phyloP scores from a whole-genome alignment of 2,329 filamentous ascomycete genomes.

The Paecilomyces variotii region DNA sequence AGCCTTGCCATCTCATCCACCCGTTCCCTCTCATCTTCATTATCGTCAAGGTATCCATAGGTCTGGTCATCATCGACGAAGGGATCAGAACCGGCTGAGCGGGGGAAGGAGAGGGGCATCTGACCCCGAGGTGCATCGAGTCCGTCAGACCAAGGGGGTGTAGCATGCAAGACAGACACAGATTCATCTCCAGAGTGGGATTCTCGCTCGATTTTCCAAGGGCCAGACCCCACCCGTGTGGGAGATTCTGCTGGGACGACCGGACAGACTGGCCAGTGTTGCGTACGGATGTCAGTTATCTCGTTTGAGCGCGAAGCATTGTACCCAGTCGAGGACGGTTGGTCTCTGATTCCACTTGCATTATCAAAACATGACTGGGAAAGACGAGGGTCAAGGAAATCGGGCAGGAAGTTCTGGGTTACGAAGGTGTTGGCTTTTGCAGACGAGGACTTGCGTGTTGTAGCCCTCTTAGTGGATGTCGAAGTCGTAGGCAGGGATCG shows the following conservation, averaged over 20 bases:
- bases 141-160: conserved; percentile 6
- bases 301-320: conserved; percentile 1
- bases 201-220: conserved; percentile 12
- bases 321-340: conserved; percentile 4
- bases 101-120: neutral
- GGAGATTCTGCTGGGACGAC: conserved; percentile 1
- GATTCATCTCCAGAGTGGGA: conserved; percentile 10
- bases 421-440: neutral
- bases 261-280: conserved; percentile 1
- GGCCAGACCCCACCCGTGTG: neutral
- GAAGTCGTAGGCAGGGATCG: conserved; percentile 2
- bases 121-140: conserved; percentile 1
- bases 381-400: conserved; percentile 23
- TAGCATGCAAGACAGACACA: conserved; percentile 4
- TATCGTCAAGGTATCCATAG: conserved; percentile 6
- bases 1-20: conserved; percentile 33
- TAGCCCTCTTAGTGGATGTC: conserved; percentile 3
- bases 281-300: neutral
- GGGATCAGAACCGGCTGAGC: conserved; percentile 11
- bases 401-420: conserved; percentile 6
- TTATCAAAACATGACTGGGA: conserved; percentile 8
- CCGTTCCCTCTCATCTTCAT: conserved; percentile 20
- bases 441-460: conserved; percentile 2
- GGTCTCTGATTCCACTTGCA: conserved; percentile 1
- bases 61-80: conserved; percentile 8